phyloP scores from a whole-genome alignment of 345 rosid species.

The Gynandropsis gynandra region DNA sequence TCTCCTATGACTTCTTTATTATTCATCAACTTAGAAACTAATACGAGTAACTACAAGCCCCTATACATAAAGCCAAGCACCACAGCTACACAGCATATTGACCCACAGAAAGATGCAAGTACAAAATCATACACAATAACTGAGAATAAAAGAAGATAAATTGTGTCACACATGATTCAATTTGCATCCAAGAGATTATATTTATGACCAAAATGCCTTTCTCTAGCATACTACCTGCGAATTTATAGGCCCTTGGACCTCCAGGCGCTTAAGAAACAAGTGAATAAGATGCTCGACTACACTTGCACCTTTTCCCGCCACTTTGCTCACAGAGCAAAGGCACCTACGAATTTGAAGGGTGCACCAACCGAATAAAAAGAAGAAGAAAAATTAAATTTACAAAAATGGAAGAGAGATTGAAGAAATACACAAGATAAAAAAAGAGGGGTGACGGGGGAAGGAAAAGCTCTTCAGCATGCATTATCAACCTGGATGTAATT shows the following conservation, averaged over 20 bases:
- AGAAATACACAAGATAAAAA: not conserved
- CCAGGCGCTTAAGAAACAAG: slow-evolving; percentile 79
- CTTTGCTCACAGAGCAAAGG: slow-evolving; percentile 76
- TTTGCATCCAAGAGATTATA: not conserved
- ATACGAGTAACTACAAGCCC: slow-evolving; percentile 14
- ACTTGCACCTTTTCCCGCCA: slow-evolving; percentile 61
- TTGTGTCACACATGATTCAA: not conserved
- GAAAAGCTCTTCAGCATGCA: not conserved
- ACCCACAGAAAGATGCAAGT: slow-evolving; percentile 10
- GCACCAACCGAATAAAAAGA: slow-evolving; percentile 14
- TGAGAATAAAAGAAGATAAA: slow-evolving; percentile 5
- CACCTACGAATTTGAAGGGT: slow-evolving; percentile 47
- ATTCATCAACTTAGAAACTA: not conserved
- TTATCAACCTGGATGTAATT: too few species aligned
- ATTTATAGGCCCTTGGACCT: slow-evolving; percentile 58
- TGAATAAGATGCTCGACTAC: slow-evolving; percentile 80
- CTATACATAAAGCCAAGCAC: slow-evolving; percentile 16
- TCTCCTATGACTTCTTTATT: too few species aligned
- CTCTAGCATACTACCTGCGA: slow-evolving; percentile 60
- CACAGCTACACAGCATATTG: slow-evolving; percentile 1
- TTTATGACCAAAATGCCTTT: not conserved
- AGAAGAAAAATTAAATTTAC: not conserved
- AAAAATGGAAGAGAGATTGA: not conserved
- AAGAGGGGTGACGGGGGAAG: too few species aligned
- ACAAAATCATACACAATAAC: slow-evolving; percentile 14